Evolutionary conservation across 1,284 basidiomycete species (phyloP).

Genomic region (Rhizoctonia solani): DNA sequence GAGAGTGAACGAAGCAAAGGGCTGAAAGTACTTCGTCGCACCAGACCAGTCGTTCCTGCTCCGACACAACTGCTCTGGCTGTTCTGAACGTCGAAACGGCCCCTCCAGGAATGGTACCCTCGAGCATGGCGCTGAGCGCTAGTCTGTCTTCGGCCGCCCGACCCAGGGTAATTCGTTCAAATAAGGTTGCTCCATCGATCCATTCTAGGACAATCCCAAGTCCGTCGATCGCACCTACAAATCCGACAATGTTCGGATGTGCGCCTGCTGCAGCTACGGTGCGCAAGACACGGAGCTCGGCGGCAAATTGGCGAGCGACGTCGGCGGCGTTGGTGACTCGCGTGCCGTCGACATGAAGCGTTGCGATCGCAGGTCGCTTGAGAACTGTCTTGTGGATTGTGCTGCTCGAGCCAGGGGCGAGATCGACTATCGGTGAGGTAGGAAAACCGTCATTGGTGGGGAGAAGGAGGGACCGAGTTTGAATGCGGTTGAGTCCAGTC

Average conservation of each 20-base stretch:
- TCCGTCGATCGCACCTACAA: slow-evolving; percentile 79
- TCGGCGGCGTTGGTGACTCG: slow-evolving; percentile 48
- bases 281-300: slow-evolving; percentile 80
- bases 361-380: slow-evolving; percentile 37
- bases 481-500: slow-evolving; percentile 6
- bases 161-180: slow-evolving; percentile 50
- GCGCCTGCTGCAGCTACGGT: slow-evolving; percentile 56
- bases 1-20: slow-evolving; percentile 73
- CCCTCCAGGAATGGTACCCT: slow-evolving; percentile 2
- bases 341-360: slow-evolving; percentile 37
- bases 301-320: slow-evolving; percentile 78
- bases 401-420: slow-evolving; percentile 37
- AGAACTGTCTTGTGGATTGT: slow-evolving; percentile 38
- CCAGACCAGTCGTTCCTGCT: slow-evolving; percentile 49
- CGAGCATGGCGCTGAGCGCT: slow-evolving; percentile 28
- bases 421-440: neutral
- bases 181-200: slow-evolving; percentile 75
- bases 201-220: slow-evolving; percentile 85
- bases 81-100: slow-evolving; percentile 23
- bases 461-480: slow-evolving; percentile 18
- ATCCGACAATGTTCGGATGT: slow-evolving; percentile 76
- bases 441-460: slow-evolving; percentile 1
- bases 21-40: slow-evolving; percentile 82
- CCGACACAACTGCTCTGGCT: slow-evolving; percentile 54
- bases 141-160: slow-evolving; percentile 29